phyloP scores from a whole-genome alignment of 228 moss, liverwort and hornwort genomes.

The Sphagnum fallax region DNA sequence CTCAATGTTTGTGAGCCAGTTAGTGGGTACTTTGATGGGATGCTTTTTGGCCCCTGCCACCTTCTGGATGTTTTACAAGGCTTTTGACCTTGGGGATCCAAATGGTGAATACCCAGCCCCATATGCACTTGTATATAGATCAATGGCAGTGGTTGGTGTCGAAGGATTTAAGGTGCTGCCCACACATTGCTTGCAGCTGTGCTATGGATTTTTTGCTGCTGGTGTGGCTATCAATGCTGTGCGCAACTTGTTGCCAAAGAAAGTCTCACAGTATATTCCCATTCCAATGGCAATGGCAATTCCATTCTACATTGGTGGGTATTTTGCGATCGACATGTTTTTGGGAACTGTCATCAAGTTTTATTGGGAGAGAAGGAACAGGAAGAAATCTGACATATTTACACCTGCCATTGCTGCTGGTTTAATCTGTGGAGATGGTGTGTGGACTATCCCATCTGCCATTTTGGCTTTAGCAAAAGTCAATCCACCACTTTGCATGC shows the following conservation, averaged over 20 bases:
- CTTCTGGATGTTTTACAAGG: constrained; percentile 46
- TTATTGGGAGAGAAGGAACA: constrained; percentile 19
- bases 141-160: constrained; percentile 42
- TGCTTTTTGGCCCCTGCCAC: constrained; percentile 31
- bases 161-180: constrained; percentile 38
- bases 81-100: constrained; percentile 19
- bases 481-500: constrained; percentile 36
- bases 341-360: constrained; percentile 26
- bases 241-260: constrained; percentile 12
- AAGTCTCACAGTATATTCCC: constrained; percentile 18
- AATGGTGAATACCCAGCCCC: constrained; percentile 26
- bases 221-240: constrained; percentile 19
- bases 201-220: constrained; percentile 22
- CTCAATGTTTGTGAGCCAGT: constrained; percentile 43
- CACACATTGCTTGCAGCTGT: constrained; percentile 26
- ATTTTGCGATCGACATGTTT: constrained; percentile 59
- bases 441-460: constrained; percentile 43
- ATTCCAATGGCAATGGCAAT: constrained; percentile 58
- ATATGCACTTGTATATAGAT: constrained; percentile 23
- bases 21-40: constrained; percentile 34
- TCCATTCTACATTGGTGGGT: constrained; percentile 45
- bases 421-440: constrained; percentile 45
- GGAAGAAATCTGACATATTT: constrained; percentile 21
- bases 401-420: constrained; percentile 31
- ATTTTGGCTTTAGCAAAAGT: constrained; percentile 38